Percentiles rank a stretch among this genome's conserved stretches.
Conservation (phyloP, 2,329 filamentous ascomycete genomes). For the Torrubiella hemipterigena region DNA sequence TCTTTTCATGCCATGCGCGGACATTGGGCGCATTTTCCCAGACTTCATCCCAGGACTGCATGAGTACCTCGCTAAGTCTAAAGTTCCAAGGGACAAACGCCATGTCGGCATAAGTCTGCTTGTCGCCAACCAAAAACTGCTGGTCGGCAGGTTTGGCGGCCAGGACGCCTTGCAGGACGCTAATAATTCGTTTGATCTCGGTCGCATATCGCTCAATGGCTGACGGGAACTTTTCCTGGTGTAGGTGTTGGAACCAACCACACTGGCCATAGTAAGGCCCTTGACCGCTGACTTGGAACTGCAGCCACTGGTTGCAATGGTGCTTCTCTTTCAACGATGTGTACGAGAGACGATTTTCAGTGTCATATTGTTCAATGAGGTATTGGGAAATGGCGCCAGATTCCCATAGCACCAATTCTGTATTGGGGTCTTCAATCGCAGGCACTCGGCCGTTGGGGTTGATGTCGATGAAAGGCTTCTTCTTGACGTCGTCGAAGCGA, state of each 20-base stretch:
- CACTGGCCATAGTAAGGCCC: slow-evolving; percentile 17
- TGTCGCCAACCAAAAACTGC: slow-evolving; percentile 6
- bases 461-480: slow-evolving; percentile 9
- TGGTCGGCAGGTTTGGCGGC: slow-evolving; percentile 3
- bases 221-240: slow-evolving; percentile 10
- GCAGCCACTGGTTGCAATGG: slow-evolving; percentile 10
- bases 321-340: slow-evolving; percentile 1
- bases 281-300: slow-evolving; percentile 16
- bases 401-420: slow-evolving; percentile 10
- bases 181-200: slow-evolving; percentile 13
- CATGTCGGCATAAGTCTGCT: slow-evolving; percentile 5
- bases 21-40: slow-evolving; percentile 15
- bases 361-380: slow-evolving; percentile 11
- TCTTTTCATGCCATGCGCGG: slow-evolving; percentile 21
- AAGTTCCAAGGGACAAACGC: slow-evolving; percentile 11
- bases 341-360: slow-evolving; percentile 7
- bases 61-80: slow-evolving; percentile 10
- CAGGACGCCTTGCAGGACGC: slow-evolving; percentile 9
- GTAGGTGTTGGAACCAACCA: slow-evolving; percentile 11
- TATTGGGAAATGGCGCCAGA: slow-evolving; percentile 12
- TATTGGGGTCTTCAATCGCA: slow-evolving; percentile 11
- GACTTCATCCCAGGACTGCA: slow-evolving; percentile 11
- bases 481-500: slow-evolving; percentile 11
- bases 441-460: slow-evolving; percentile 10
- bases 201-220: slow-evolving; percentile 14